Evolutionary conservation across 805 yeast species (phyloP).

Genomic region (Kluyveromyces nonfermentans): DNA sequence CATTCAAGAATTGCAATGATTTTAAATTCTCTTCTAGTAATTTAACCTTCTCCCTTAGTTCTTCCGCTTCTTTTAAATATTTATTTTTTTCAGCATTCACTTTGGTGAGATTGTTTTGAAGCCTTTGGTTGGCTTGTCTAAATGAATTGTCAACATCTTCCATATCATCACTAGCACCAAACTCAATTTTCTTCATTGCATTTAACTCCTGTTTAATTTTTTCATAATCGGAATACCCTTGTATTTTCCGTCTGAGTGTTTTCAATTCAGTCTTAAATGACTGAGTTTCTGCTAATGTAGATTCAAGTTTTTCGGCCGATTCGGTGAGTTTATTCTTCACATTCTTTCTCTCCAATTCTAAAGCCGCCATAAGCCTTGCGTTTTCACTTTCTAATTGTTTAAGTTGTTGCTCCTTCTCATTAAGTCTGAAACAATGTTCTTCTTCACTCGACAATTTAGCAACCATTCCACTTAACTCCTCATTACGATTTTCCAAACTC

Average conservation of each 20-base stretch:
- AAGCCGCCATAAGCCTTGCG: conserved; percentile 32
- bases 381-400: conserved; percentile 61
- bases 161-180: conserved; percentile 42
- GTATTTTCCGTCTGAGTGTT: conserved; percentile 40
- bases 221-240: conserved; percentile 59
- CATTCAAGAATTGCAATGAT: conserved; percentile 38
- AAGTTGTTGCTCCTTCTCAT: conserved; percentile 34
- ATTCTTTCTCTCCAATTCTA: conserved; percentile 20
- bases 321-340: conserved; percentile 12
- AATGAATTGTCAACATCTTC: conserved; percentile 48
- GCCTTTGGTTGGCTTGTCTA: conserved; percentile 59
- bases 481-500: conserved; percentile 71
- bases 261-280: conserved; percentile 44
- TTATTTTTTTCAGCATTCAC: conserved; percentile 51
- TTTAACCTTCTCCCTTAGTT: conserved; percentile 33
- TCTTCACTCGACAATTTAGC: conserved; percentile 41
- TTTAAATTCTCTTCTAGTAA: conserved; percentile 32
- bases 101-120: conserved; percentile 61
- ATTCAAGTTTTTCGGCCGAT: conserved; percentile 29
- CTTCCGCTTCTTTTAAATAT: conserved; percentile 31
- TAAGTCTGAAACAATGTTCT: conserved; percentile 35
- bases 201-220: conserved; percentile 69
- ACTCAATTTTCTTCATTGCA: conserved; percentile 64
- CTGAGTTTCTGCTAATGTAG: conserved; percentile 36
- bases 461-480: conserved; percentile 58